Base-by-base conservation (phyloP, 1,139 yeast species). In the Blastobotrys buckinghamii region DNA sequence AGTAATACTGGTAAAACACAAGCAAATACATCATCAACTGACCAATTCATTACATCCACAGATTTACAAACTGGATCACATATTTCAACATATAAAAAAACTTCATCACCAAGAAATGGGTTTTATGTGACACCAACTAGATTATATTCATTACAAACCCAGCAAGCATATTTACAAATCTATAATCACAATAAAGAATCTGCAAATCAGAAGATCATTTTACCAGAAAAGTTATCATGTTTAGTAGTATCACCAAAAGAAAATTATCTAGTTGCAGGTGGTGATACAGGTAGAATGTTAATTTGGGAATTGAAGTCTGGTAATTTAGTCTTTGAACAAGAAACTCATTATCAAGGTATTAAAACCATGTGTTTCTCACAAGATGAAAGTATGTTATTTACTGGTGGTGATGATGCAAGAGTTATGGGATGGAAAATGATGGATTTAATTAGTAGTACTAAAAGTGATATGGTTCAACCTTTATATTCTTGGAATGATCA, bases 261-360 rank as follows among this genome's bases (percentile, higher is more conserved):
- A 4, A 57, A 57, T 13, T 87, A 87, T 80, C 68, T 90, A 36
- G 75, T 83, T 10, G 83, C 79, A 2, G 95, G 86, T 55, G 87
- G 89, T 47, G 74, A 92, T 45, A 62, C 82, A 15, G 98, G 97
- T 13, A 78, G 82, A 59, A 58, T 92, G 20, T 85, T 84, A 61
- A 65, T 90, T 3, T 92, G 98, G 97, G 96, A 87, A 58, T 61
- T 88, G 47, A 65, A 75, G n/a, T 82, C 94, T 3, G 97, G 98
- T 1, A 70, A 79, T 43, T 71, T 92, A 50, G 60, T 90, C 34
- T 74, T 79, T 53, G 92, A 81, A 9, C 80, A 79, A 59, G 92
- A 87, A 46, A 84, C 88, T 1, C 98, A 92, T 68, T 92, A 88
- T 66, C 97, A 90, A 66, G 74, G 76, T 6, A 75, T 89, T 13